Conservation (phyloP, 1,139 yeast species). For the Debaryomyces nepalensis region DNA sequence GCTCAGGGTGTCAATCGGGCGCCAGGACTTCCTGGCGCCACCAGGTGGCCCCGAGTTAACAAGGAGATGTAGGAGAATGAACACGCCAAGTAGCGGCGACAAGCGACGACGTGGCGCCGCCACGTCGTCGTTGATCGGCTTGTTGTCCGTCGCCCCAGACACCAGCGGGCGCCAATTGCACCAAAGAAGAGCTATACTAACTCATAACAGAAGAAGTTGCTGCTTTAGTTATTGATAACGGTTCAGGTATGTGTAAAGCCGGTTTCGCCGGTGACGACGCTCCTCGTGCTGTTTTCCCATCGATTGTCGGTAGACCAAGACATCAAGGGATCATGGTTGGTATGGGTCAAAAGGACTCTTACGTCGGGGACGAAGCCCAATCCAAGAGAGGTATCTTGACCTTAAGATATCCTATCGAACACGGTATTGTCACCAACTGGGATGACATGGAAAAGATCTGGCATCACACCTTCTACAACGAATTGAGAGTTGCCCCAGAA, state of each 20-base stretch:
- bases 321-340: conserved; percentile 99
- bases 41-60: too few relatives aligned
- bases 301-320: conserved; percentile 99
- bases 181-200: conserved; percentile 23
- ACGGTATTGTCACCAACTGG: conserved; percentile 99
- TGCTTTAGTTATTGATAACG: conserved; percentile 96
- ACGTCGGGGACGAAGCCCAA: conserved; percentile 99
- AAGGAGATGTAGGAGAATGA: too few relatives aligned
- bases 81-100: too few relatives aligned
- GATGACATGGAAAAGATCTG: conserved; percentile 99
- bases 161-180: not conserved
- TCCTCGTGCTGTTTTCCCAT: conserved; percentile 99
- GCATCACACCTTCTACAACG: conserved; percentile 98
- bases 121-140: not conserved
- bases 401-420: conserved; percentile 98
- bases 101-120: too few relatives aligned
- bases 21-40: not conserved
- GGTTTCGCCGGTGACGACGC: conserved; percentile 99
- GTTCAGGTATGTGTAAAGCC: conserved; percentile 99
- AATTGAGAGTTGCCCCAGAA: conserved; percentile 97
- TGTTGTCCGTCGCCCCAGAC: not conserved
- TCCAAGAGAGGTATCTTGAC: conserved; percentile 99
- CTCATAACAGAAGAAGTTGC: conserved; percentile 53
- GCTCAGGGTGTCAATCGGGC: not conserved
- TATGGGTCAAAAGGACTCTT: conserved; percentile 99